A percentile compares a stretch with the other conserved stretches of the same genome.
Evolutionary conservation across 306 rosid species (phyloP).

Genomic region (Lathyrus aphaca): DNA sequence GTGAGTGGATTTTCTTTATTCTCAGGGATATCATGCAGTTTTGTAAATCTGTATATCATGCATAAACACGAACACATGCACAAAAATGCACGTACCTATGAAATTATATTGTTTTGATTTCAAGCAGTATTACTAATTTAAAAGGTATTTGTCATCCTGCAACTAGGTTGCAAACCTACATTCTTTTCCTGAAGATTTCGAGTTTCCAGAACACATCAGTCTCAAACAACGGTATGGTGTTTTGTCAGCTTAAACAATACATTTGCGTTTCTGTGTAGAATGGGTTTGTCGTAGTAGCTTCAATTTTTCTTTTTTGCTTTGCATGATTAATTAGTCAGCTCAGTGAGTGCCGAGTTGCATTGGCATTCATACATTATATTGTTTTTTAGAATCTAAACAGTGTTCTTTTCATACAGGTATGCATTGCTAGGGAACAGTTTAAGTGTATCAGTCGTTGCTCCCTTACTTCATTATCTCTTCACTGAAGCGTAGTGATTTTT

Average conservation of each 20-base stretch:
- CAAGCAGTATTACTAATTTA: constrained; percentile 36
- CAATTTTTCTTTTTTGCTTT: not conserved
- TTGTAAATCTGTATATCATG: constrained; percentile 6
- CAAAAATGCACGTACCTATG: not conserved
- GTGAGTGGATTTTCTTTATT: constrained; percentile 49
- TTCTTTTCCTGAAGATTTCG: constrained; percentile 78
- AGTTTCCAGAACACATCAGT: constrained; percentile 75
- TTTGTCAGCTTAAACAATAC: not conserved
- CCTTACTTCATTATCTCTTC: constrained; percentile 73
- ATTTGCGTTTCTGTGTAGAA: not conserved
- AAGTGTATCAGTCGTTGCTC: constrained; percentile 85
- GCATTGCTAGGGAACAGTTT: constrained; percentile 90
- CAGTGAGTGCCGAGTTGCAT: constrained; percentile 11
- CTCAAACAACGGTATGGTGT: constrained; percentile 78
- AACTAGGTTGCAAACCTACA: constrained; percentile 85
- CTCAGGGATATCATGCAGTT: constrained; percentile 22
- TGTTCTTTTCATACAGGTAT: constrained; percentile 58
- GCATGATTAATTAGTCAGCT: not conserved
- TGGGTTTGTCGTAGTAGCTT: not conserved
- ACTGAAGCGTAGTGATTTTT: constrained; percentile 46
- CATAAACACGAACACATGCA: constrained; percentile 13
- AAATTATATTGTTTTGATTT: constrained; percentile 21
- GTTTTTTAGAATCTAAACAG: not conserved
- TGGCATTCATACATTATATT: constrained; percentile 1
- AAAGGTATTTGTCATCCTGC: constrained; percentile 10